These are phyloP conservation scores for Penicillium pulvis DNA, from an alignment of 495 filamentous ascomycete species.

Conservation along the genomic window DNA sequence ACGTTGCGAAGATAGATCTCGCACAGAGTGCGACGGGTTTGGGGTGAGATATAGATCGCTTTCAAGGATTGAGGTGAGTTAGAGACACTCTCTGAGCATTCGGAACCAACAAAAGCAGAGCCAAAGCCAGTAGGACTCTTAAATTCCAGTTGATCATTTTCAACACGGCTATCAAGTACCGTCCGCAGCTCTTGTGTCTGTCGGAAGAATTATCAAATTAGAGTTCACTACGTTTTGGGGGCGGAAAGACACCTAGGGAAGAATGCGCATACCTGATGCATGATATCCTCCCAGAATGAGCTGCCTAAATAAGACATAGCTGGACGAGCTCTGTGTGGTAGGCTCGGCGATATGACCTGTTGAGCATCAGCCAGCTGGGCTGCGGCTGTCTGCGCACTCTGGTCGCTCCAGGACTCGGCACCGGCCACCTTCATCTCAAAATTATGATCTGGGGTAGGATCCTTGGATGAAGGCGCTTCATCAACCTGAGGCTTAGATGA, in stretches of 20 bases:
- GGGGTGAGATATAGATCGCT: conserved; percentile 8
- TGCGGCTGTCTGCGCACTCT: conserved; percentile 8
- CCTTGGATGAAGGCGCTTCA: not conserved
- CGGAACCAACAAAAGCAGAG: conserved; percentile 20
- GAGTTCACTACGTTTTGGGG: not conserved
- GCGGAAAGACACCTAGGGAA: not conserved
- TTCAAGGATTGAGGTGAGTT: conserved; percentile 15
- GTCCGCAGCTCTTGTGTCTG: conserved; percentile 28
- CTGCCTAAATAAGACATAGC: conserved; percentile 25
- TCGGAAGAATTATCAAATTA: not conserved
- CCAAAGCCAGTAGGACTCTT: conserved; percentile 18
- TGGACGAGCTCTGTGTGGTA: conserved; percentile 20
- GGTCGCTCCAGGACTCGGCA: conserved; percentile 13
- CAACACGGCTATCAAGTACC: conserved; percentile 27
- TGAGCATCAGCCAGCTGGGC: conserved; percentile 6
- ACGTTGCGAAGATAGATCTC: conserved; percentile 38
- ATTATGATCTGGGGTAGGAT: conserved; percentile 1
- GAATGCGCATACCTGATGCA: conserved; percentile 30
- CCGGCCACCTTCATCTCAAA: conserved; percentile 12
- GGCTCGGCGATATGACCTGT: not conserved
- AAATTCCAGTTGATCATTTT: conserved; percentile 16
- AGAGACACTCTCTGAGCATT: conserved; percentile 20
- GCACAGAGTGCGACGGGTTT: conserved; percentile 25
- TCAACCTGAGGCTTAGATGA: not conserved
- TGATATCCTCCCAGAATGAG: conserved; percentile 39